Base-by-base conservation (phyloP, 2,329 filamentous ascomycete genomes). In the Ophiognomonia clavigignenti-juglandacearum region DNA sequence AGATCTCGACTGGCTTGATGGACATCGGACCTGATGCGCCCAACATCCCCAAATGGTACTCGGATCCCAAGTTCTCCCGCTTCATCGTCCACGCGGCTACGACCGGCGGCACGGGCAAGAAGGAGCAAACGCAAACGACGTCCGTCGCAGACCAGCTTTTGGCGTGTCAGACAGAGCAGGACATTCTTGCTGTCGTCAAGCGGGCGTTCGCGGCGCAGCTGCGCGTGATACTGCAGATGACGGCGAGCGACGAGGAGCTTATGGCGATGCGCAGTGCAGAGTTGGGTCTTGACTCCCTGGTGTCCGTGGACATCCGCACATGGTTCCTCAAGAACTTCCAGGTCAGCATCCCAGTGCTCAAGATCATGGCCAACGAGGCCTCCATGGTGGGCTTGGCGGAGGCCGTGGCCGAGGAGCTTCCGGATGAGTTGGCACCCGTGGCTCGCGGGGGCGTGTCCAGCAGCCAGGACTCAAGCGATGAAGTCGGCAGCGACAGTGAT, bases 301-400 rank as follows among this genome's bases (percentile, higher is more conserved):
- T 60, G 2, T 52, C 57, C 4, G 54, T 57, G 8, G 50, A 50
- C 65, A 69, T 67, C 5, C 65, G 71, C 2, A 59, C 63, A 6
- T 77, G 73, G 72, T 73, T 74, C 49, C 39, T 66, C 19, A 71
- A 70, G 46, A 58, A 66, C 26, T 31, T 74, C 0, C 46, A 64
- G 0, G 57, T 66, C 3, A 65, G 73, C 44, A 59, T 75, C 2
- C 64, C 70, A 0, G 64, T 74, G 0, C 54, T 74, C 9, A 69
- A 70, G 45, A 60, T 75, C 29, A 31, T 46, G 2, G 37, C 36
- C 1, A 34, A 34, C 23, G 31, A 40, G n/a, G n/a, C n/a, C n/a
- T 31, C 43, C 3, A 46, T 46, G 36, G 36, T 37, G 5, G 34
- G 7, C 10, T n/a, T 46, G 29, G 43, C 35, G 11, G 10, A 11